phyloP scores from a whole-genome alignment of 116 monocot species.

The Posidonia oceanica region DNA sequence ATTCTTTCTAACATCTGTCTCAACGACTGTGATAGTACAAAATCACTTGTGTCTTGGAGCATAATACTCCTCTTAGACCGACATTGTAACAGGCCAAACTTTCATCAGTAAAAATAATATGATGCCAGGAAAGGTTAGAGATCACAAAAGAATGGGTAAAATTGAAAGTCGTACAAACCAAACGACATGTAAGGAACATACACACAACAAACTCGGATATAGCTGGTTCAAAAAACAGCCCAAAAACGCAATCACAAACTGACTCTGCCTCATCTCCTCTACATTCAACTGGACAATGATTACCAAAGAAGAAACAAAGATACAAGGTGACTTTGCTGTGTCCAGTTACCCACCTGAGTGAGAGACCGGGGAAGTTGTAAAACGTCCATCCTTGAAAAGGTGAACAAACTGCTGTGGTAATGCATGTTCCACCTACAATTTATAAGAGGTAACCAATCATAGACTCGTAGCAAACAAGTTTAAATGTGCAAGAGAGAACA shows the following conservation, averaged over 20 bases:
- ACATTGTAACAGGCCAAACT: too few species aligned
- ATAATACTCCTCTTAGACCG: too few species aligned
- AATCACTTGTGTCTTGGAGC: too few species aligned
- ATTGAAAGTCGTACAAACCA: too few species aligned
- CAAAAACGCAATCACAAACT: background rate
- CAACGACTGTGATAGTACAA: too few species aligned
- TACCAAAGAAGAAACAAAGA: background rate
- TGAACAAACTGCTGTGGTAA: constrained; percentile 69
- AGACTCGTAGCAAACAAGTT: too few species aligned
- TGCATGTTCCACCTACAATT: constrained; percentile 51
- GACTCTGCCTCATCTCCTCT: background rate
- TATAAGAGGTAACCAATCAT: background rate
- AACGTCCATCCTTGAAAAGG: constrained; percentile 49
- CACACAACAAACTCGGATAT: background rate
- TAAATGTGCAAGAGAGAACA: too few species aligned
- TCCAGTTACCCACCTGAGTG: constrained; percentile 48
- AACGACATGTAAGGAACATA: background rate
- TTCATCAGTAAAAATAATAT: too few species aligned
- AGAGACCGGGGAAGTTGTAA: constrained; percentile 52
- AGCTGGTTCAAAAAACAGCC: background rate
- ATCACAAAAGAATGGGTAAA: too few species aligned
- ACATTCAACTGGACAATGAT: background rate
- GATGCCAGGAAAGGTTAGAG: too few species aligned
- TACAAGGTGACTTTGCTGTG: background rate
- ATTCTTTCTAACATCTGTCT: too few species aligned